These are phyloP conservation scores for Trypanosoma avium DNA, from an alignment of 208 protist genomes.

Conservation along the genomic window DNA sequence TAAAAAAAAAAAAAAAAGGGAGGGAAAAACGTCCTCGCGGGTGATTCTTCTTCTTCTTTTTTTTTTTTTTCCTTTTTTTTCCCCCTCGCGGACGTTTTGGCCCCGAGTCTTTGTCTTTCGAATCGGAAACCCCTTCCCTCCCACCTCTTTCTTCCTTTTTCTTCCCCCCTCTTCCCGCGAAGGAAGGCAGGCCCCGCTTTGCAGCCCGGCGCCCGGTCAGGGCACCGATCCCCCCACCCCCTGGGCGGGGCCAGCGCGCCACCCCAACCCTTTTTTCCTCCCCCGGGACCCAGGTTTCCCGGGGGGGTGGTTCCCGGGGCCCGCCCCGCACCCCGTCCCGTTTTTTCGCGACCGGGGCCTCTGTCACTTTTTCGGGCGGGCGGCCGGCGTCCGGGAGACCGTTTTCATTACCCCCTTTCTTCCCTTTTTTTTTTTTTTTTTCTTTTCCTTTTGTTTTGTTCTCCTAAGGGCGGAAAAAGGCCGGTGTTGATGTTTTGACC, in stretches of 20 bases:
- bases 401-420: neutral
- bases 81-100: no score
- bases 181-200: no score
- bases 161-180: no score
- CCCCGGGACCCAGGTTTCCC: neutral
- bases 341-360: neutral
- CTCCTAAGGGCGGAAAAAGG: neutral
- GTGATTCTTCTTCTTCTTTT: no score
- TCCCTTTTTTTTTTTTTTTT: conserved; percentile 4
- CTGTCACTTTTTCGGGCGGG: neutral
- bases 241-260: no score
- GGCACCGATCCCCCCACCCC: no score
- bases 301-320: neutral
- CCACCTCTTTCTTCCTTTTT: no score
- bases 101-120: no score
- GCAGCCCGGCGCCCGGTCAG: neutral
- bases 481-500: neutral
- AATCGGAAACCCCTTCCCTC: no score
- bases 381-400: neutral
- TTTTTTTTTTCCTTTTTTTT: no score
- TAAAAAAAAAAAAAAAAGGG: no score
- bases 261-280: neutral
- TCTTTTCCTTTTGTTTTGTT: conserved; percentile 16
- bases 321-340: neutral
- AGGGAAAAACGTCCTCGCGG: no score